Evolutionary conservation across 257 asterid genomes (phyloP).

Genomic region (Nicotiana benthamiana): DNA sequence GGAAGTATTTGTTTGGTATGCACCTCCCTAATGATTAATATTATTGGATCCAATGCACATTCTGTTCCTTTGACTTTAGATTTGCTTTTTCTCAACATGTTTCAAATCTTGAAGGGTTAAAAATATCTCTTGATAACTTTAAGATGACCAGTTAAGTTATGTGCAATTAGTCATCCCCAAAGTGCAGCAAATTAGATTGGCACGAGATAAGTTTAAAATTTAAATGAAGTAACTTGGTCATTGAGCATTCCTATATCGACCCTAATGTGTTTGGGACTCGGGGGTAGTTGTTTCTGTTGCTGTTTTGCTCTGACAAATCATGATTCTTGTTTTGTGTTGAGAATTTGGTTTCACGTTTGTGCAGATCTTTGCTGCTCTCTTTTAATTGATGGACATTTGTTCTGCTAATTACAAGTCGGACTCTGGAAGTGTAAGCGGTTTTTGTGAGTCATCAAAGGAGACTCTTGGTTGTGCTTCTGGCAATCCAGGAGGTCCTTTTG

Average conservation of each 20-base stretch:
- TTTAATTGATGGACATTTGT: conserved; percentile 50
- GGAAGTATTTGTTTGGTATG: background rate
- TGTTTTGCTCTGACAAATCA: no score
- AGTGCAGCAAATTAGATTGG: background rate
- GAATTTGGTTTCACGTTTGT: background rate
- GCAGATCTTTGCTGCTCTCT: conserved; percentile 21
- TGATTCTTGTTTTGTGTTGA: background rate
- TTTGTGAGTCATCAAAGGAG: conserved; percentile 28
- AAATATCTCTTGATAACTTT: background rate
- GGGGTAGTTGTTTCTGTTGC: no score
- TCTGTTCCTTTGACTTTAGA: background rate
- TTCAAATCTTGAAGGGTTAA: background rate
- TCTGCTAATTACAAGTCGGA: conserved; percentile 29
- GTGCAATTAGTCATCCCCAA: background rate
- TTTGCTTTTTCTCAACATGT: background rate
- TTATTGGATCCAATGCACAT: background rate
- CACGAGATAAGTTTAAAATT: no score
- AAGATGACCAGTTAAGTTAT: background rate
- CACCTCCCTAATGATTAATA: background rate
- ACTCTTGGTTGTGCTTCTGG: conserved; percentile 21
- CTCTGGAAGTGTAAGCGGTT: conserved; percentile 34
- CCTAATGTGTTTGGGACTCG: no score
- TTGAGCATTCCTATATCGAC: no score
- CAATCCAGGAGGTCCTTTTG: conserved; percentile 22
- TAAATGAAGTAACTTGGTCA: no score